These are phyloP conservation scores for Triticum timopheevii DNA, from an alignment of 176 grass and related monocot species.

Conservation along the genomic window DNA sequence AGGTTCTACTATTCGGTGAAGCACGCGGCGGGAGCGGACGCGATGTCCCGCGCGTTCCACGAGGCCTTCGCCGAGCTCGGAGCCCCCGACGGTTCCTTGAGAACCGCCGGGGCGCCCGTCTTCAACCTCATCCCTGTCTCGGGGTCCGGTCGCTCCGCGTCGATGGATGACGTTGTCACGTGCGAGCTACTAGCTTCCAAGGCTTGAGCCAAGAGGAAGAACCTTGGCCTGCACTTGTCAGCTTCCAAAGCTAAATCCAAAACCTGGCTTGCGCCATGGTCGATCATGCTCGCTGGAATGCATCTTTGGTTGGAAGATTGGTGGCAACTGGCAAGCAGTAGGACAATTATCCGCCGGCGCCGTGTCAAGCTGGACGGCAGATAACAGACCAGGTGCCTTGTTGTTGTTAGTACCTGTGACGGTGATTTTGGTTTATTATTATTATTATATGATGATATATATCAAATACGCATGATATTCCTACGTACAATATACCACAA, in stretches of 20 bases:
- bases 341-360: neutral
- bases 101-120: neutral
- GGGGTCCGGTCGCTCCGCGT: slow-evolving; percentile 54
- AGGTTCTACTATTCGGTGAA: slow-evolving; percentile 67
- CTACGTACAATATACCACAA: neutral
- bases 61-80: slow-evolving; percentile 53
- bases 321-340: neutral
- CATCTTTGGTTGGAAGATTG: neutral
- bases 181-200: slow-evolving; percentile 84
- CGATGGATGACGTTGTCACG: slow-evolving; percentile 52
- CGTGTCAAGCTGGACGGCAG: slow-evolving; percentile 10
- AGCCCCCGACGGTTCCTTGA: neutral
- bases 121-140: slow-evolving; percentile 80
- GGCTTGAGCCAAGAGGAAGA: slow-evolving; percentile 25
- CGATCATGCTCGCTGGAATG: neutral
- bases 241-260: neutral
- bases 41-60: slow-evolving; percentile 26
- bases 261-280: neutral
- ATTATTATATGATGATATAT: neutral
- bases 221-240: neutral
- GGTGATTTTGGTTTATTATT: neutral
- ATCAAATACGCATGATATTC: neutral
- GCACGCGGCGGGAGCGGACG: slow-evolving; percentile 3
- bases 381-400: neutral
- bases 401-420: neutral